Base-by-base conservation (phyloP, 805 yeast species). In the Barnettozyma populi region DNA sequence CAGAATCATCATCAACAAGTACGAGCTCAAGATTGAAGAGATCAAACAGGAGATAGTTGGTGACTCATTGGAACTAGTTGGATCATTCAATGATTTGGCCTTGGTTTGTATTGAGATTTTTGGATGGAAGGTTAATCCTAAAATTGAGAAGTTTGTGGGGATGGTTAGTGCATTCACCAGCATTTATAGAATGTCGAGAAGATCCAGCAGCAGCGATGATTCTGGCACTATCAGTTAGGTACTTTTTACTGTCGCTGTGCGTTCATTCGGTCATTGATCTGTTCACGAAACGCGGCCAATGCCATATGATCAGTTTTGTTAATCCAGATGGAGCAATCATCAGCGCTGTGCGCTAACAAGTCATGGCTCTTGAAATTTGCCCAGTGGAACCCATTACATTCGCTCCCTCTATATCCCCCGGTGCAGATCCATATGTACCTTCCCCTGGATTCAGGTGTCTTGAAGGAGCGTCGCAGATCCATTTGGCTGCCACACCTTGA, bases 341-440 rank as follows among this genome's bases (percentile, higher is more conserved):
- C 56, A 11, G 61, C 61, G 9, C 65, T 57, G 2, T 60, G 58
- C 0, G 79, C 70, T 8, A 60, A 54, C 23, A 64, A 61, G 35
- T 66, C 60, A 3, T 66, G 57, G 5, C 50, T 53, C 16, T 65
- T 59, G 48, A 78, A 77, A 46, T 75, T 69, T 0, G 82, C 83
- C 71, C 74, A 78, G 47, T 72, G 66, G 43, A 75, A 73, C 1
- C 75, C 71, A 2, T 72, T 64, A 50, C 86, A 80, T 21, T 72
- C 75, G 31, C 66, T 65, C 37, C 69, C 70, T 41, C 57, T 60
- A 53, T 75, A 77, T 20, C 66, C 60, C 6, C 72, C 64, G 47
- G 74, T 73, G 56, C 94, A 85, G 54, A 72, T 69, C 90, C 92
- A 85, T 20, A 82, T 74, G 56, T 85, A 85, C 46, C 71, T 70